Evolutionary conservation across 345 rosid genomes (phyloP).

Genomic region (Boechera stricta): DNA sequence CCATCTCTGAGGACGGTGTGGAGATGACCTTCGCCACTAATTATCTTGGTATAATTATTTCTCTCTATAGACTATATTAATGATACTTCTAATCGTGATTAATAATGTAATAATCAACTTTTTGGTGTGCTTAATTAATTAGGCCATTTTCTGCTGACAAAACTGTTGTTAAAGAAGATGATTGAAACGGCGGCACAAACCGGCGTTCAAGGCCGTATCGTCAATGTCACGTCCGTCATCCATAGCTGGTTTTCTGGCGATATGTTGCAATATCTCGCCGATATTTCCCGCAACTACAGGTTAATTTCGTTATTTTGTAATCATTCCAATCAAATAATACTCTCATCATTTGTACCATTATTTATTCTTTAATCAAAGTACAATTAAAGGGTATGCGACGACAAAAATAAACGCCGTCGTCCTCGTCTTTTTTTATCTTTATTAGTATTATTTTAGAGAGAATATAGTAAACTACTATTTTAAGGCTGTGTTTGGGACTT

Average conservation of each 20-base stretch:
- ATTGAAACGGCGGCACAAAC: constrained; percentile 65
- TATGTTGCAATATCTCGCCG: constrained; percentile 63
- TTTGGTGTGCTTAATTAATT: neutral
- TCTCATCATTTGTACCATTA: constrained; percentile 42
- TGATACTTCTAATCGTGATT: no score
- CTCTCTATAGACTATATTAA: no score
- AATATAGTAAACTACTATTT: neutral
- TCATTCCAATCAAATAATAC: neutral
- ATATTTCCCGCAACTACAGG: constrained; percentile 73
- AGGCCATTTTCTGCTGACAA: constrained; percentile 88
- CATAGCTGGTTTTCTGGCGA: constrained; percentile 91
- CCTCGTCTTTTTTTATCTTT: neutral
- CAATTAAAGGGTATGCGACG: constrained; percentile 35
- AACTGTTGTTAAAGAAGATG: constrained; percentile 68
- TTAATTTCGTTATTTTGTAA: constrained; percentile 5
- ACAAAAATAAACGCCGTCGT: constrained; percentile 49
- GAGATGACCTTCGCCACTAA: constrained; percentile 99
- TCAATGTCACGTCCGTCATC: constrained; percentile 81
- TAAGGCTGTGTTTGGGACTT: neutral
- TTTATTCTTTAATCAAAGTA: neutral
- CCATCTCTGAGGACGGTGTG: constrained; percentile 84
- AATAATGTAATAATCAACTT: no score
- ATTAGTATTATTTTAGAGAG: neutral
- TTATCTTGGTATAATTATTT: constrained; percentile 60
- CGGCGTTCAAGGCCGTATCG: constrained; percentile 78